Base-by-base conservation (phyloP, 1,284 basidiomycete genomes). In the Ceratobasidium sp. region DNA sequence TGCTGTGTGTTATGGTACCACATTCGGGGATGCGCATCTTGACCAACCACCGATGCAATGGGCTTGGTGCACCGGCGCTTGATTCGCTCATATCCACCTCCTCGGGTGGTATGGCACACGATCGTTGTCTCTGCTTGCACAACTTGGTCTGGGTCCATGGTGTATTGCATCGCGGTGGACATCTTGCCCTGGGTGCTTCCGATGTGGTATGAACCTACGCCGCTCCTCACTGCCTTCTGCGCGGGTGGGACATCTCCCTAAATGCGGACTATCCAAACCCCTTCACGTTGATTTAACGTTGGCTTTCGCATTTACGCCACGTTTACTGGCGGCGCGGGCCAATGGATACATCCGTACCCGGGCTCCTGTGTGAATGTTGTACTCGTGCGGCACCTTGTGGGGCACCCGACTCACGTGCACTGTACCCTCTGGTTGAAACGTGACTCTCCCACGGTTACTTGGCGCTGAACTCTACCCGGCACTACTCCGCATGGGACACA, bases 21-120 rank as follows among this genome's bases (percentile, higher is more conserved):
- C 14, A 27, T 53, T 53, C 24, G 22, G 22, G 51, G 24, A 53
- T 53, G 54, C 31, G 31, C 16, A n/a, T 5, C 4, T 11, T 58
- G 54, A 13, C 19, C 31, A 19, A 31, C 16, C 34, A 16, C 13
- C 13, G 4, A 37, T 58, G 14, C 13, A 29, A 34, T 58, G 9
- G 54, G 34, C 54, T 19, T 58, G 31, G 19, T 27, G 51, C 24
- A 22, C 51, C 34, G 54, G 54, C 54, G 54, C 54, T 58, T 58
- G 54, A 34, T 34, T n/a, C 16, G 19, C 9, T 58, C n/a, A n/a
- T 58, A 24, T 14, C 11, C 54, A 31, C 27, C 14, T 11, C 19
- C 29, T 24, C 19, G 9, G 27, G 31, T 24, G 9, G 31, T 16
- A 34, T 58, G 27, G 9, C 24, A 16, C 19, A 29, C 22, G 31